Conservation (phyloP, 2,329 filamentous ascomycete genomes). For the Paraconiothyrium sp. region DNA sequence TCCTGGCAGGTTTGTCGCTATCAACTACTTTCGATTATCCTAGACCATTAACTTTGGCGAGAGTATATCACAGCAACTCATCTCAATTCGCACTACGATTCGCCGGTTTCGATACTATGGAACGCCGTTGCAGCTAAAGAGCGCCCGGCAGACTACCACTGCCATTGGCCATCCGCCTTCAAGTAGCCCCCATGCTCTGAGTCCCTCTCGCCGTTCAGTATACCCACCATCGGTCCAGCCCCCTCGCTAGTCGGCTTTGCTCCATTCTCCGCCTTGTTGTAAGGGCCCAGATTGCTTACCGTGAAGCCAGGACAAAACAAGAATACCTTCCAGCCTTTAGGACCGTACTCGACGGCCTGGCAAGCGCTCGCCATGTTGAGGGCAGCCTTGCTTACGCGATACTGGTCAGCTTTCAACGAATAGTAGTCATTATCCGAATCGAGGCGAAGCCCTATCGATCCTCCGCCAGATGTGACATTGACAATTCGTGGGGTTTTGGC, state of each 20-base stretch:
- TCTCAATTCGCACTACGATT: not conserved
- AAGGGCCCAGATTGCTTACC: constrained; percentile 33
- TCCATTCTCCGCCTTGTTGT: constrained; percentile 44
- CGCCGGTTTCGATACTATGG: not conserved
- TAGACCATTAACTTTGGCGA: not conserved
- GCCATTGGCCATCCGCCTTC: constrained; percentile 1
- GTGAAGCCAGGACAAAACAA: constrained; percentile 49
- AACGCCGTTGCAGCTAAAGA: not conserved
- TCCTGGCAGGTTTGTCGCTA: not conserved
- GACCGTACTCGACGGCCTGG: constrained; percentile 38
- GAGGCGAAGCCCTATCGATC: constrained; percentile 38
- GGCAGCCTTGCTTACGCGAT: constrained; percentile 48
- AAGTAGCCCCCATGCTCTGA: constrained; percentile 22
- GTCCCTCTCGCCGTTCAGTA: constrained; percentile 49
- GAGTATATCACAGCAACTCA: not conserved
- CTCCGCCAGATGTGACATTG: constrained; percentile 42
- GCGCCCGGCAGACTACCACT: not conserved
- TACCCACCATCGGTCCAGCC: constrained; percentile 43
- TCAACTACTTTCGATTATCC: too few species aligned
- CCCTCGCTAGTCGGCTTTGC: constrained; percentile 44
- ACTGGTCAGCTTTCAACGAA: constrained; percentile 31
- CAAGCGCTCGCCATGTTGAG: constrained; percentile 50
- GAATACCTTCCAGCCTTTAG: constrained; percentile 45
- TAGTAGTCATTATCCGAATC: constrained; percentile 31
- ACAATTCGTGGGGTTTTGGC: constrained; percentile 36